Evolutionary conservation across 805 yeast species (phyloP), one percentile per base, ranked within the genome.

Genomic region (Vanderwaltozyma yarrowii): DNA sequence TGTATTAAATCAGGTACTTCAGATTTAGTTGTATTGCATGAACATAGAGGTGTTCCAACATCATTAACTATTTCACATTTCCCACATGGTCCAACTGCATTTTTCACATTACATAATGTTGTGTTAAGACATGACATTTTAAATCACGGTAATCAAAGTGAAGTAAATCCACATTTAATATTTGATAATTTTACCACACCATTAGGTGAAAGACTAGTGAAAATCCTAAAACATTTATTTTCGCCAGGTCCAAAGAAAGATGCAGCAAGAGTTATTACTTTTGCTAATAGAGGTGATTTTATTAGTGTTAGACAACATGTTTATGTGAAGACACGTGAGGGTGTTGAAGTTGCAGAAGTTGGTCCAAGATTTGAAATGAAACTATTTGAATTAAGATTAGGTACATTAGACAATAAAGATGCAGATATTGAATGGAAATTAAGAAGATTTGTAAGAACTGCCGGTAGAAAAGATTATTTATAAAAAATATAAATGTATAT

Each of bases 321-420:
- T 1, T 92, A 83, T 58, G 95, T 87, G 5, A 80, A 76, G 56
- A 86, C 96, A 0, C 79, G 80, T 49, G 95, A 87, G 45, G 72
- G 77, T 26, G 95, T 87, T 2, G 97, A 92, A 58, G 63, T 92
- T 40, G 88, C 96, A 41, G 99, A 92, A 59, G 82, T 92, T 27
- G 99, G 99, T 0, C 99, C 99, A n/a, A 70, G 99, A 45, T 92
- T 92, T 52, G 98, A 92, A 62, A 88, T 92, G 97, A 75, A 87
- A 57, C 65, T 92, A 47, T 92, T 77, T 58, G 96, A 89, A 60
- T 65, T 92, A 46, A 74, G 79, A 53, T 69, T 92, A 48, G 96
- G 99, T 3, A 85, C 95, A 31, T 62, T 89, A 45, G 98, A 92
- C 50, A 87, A 89, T 59, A 84, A 84, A 64, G 96, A 92, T 60